phyloP scores from a whole-genome alignment of 257 asterid species.

The Orobanche coerulescens region DNA sequence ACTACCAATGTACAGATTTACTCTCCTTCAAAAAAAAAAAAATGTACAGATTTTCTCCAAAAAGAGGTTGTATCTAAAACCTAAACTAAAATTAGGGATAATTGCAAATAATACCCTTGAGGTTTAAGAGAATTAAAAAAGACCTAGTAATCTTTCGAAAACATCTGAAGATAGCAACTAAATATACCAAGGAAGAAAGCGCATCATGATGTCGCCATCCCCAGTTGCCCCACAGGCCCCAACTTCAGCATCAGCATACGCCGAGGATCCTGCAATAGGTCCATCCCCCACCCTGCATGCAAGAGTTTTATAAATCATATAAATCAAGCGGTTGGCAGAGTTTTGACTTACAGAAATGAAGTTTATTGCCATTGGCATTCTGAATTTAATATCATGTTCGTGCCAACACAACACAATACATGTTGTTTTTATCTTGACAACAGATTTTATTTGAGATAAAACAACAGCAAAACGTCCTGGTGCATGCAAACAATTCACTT shows the following conservation, averaged over 20 bases:
- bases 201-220: conserved; percentile 99
- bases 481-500: not conserved
- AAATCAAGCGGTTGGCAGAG: conserved; percentile 1
- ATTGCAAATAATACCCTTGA: not conserved
- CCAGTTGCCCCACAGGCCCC: conserved; percentile 99
- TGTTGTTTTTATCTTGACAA: not conserved
- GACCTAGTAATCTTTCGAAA: not conserved
- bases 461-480: not conserved
- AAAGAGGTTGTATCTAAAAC: not conserved
- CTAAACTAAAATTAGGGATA: not conserved
- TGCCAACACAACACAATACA: not conserved
- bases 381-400: too few relatives aligned
- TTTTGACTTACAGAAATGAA: not conserved
- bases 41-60: not conserved
- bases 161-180: not conserved
- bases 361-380: not conserved
- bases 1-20: not conserved
- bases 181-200: conserved; percentile 89
- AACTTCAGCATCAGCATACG: conserved; percentile 80
- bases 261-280: conserved; percentile 90
- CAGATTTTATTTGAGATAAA: not conserved
- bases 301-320: not conserved
- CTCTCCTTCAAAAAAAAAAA: too few relatives aligned
- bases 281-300: conserved; percentile 88
- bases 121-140: not conserved